Base-by-base conservation (phyloP, 148 eudicot species). In the Vaccinium vitisidaea region DNA sequence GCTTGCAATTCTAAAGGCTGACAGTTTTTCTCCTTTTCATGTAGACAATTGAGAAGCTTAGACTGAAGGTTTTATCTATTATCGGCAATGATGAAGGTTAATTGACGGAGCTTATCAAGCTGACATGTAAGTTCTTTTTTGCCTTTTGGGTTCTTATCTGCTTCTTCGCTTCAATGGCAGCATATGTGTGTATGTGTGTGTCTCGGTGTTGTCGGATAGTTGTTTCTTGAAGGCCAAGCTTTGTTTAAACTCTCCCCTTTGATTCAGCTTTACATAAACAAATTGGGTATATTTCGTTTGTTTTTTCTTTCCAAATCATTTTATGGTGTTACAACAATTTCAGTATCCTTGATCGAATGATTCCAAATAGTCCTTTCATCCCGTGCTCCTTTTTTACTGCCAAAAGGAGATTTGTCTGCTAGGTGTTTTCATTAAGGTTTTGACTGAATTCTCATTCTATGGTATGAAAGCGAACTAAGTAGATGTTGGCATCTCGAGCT, bases 11-110 rank as follows among this genome's bases (percentile, higher is more conserved):
- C 7, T 25, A 52, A 83, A 23, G 30, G 14, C 79, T 39, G 54
- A 71, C 48, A 11, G 43, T 67, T 13, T 52, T 73, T 63, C 46
- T n/a, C 16, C 56, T 14, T 54, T 39, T 82, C 52, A 74, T 81
- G 80, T 91, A 95, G 98, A 85, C 80, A 52, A 88, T 90, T 36
- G 91, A 92, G 87, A 94, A 88, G 92, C 95, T 92, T 12, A 88
- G 83, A 91, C 86, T 81, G 84, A 92, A 88, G 81, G 92, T 94
- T 84, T 79, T 92, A 85, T 87, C 88, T 77, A 88, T 95, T 80
- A 55, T 91, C 83, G 94, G 87, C 53, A 88, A 86, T 36, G 85
- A 85, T 71, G 73, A 85, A 81, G 83, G 54, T 55, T 86, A 83
- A 84, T 46, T 18, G 70, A 85, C 61, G 58, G 43, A 65, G 59